These are phyloP conservation scores for Diplodia sapinea DNA, from an alignment of 2,329 filamentous ascomycete genomes.

Conservation along the genomic window DNA sequence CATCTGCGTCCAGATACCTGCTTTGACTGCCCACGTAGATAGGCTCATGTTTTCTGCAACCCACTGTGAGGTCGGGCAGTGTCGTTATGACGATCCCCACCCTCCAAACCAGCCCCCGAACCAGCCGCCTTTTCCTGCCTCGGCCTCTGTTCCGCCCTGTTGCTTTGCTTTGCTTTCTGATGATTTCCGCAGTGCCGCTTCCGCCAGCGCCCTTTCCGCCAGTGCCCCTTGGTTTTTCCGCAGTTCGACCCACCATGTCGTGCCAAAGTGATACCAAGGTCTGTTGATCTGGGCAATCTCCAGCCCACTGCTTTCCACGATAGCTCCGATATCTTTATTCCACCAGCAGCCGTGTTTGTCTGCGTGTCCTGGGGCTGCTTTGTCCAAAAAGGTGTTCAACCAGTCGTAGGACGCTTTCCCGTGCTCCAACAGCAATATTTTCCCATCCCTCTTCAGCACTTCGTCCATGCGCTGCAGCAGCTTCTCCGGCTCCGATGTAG, in stretches of 20 bases:
- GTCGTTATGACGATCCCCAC: constrained; percentile 9
- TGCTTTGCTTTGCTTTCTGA: background rate
- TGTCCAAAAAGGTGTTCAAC: constrained; percentile 56
- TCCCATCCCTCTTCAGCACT: constrained; percentile 50
- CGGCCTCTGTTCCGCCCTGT: background rate
- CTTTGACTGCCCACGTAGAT: no score
- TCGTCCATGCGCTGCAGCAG: constrained; percentile 54
- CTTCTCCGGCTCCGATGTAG: constrained; percentile 52
- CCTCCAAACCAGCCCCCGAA: constrained; percentile 30
- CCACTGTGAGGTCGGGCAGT: no score
- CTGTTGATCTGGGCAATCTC: constrained; percentile 54
- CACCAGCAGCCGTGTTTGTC: constrained; percentile 59
- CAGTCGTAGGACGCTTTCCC: constrained; percentile 56
- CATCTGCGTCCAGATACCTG: no score
- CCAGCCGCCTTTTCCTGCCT: constrained; percentile 19
- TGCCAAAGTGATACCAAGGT: constrained; percentile 52
- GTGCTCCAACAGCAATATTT: constrained; percentile 58
- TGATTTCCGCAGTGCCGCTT: constrained; percentile 10
- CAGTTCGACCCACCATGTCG: constrained; percentile 57
- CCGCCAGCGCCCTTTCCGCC: constrained; percentile 30
- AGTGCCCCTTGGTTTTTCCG: constrained; percentile 28
- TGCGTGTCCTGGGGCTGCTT: constrained; percentile 54
- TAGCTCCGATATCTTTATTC: constrained; percentile 58
- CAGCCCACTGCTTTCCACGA: constrained; percentile 55
- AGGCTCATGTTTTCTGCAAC: no score